Evolutionary conservation across 805 yeast genomes (phyloP), one percentile per base, ranked within the genome.

Genomic region (Debaryomyces castellii): DNA sequence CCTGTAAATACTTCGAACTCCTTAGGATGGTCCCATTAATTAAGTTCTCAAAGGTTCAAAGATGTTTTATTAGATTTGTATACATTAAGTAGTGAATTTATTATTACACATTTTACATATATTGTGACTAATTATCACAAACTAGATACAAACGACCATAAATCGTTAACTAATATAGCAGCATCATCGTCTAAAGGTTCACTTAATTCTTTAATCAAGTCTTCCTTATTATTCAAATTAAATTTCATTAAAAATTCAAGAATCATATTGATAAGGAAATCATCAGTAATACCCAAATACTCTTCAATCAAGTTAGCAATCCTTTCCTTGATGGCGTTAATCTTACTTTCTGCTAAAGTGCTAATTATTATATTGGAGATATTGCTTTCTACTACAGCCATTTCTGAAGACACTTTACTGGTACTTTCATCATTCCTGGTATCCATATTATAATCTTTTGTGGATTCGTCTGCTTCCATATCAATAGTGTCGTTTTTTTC

Each of bases 1-100:
- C 92, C 92, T 9, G 84, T 84, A 30, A 82, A 84, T 45, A 76
- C 85, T 3, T 80, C 81, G 49, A 85, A 83, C 60, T 84, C 92
- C 2, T 69, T 85, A 48, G 91, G 91, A 27, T 85, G 91, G 91
- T 47, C 58, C 16, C 47, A 46, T 23, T 53, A 45, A 40, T 20
- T n/a, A n/a, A n/a, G n/a, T n/a, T 30, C 18, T 21, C 10, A 25
- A 17, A 22, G 37, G n/a, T n/a, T n/a, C 10, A 9, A 20, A 35
- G 18, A 20, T 35, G 14, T 35, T 7, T 20, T 21, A 35, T 35
- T 35, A 35, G 38, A 35, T 20, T n/a, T 35, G 24, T 35, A 21
- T 16, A 30, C 2, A 14, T 14, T 14, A 28, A 12, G 33, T 28
- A 9, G 14, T 28, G n/a, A 28, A 28, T 28, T 3, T 12, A 14